Evolutionary conservation across 2,329 filamentous ascomycete species (phyloP).

Genomic region (Peltaster fructicola): DNA sequence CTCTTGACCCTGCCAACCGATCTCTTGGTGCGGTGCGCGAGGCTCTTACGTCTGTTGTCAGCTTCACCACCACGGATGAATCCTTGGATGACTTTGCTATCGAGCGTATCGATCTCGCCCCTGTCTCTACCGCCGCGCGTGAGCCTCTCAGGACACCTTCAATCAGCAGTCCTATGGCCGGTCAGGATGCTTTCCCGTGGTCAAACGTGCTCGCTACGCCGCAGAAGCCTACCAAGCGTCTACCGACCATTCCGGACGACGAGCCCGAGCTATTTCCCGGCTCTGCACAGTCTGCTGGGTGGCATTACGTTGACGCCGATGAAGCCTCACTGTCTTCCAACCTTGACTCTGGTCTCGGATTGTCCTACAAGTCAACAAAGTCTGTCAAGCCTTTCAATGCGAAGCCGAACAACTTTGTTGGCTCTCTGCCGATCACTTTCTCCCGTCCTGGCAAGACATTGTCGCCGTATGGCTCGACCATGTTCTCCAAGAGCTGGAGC

Average conservation of each 20-base stretch:
- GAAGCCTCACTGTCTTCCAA: conserved; percentile 73
- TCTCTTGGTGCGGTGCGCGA: conserved; percentile 63
- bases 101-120: conserved; percentile 51
- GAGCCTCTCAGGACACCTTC: conserved; percentile 93
- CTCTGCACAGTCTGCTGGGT: conserved; percentile 45
- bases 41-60: conserved; percentile 61
- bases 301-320: conserved; percentile 60
- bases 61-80: conserved; percentile 89
- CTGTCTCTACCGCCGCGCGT: conserved; percentile 61
- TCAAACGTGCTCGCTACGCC: conserved; percentile 67
- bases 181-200: conserved; percentile 77
- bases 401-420: conserved; percentile 53
- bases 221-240: conserved; percentile 54
- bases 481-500: conserved; percentile 95
- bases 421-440: conserved; percentile 50
- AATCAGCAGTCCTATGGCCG: conserved; percentile 70
- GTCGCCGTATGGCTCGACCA: conserved; percentile 10
- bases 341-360: conserved; percentile 62
- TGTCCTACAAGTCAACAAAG: conserved; percentile 60
- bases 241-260: conserved; percentile 69
- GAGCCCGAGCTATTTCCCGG: conserved; percentile 75
- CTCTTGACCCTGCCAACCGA: conserved; percentile 75
- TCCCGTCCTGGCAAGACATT: conserved; percentile 45
- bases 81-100: conserved; percentile 84
- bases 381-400: conserved; percentile 22